Conservation (phyloP, 768 basidiomycete species). For the Tylopilus subfusipes region DNA sequence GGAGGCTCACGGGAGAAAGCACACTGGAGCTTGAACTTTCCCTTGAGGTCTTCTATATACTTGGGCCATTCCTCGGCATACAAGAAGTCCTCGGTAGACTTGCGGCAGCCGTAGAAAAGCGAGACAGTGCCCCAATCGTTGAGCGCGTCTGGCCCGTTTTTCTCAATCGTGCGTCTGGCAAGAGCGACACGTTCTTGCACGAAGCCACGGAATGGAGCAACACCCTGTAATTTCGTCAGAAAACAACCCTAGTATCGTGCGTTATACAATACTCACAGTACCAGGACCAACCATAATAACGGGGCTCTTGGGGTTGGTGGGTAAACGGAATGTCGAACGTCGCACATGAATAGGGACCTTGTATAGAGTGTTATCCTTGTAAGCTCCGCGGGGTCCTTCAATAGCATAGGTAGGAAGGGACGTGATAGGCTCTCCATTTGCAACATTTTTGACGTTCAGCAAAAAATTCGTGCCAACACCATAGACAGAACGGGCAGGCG, state of each 20-base stretch:
- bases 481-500: conserved; percentile 66
- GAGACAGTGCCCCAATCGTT: conserved; percentile 94
- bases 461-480: conserved; percentile 96
- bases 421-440: conserved; percentile 54
- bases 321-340: conserved; percentile 93
- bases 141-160: conserved; percentile 91
- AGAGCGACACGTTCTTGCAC: conserved; percentile 97
- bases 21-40: conserved; percentile 84
- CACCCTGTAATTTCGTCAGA: conserved; percentile 58
- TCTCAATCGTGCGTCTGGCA: conserved; percentile 90
- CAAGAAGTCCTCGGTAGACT: conserved; percentile 83
- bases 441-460: conserved; percentile 82
- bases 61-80: conserved; percentile 95
- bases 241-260: not conserved
- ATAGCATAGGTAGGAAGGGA: conserved; percentile 74
- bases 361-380: conserved; percentile 66
- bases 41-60: conserved; percentile 81
- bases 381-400: conserved; percentile 85
- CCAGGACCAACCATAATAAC: conserved; percentile 99
- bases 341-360: conserved; percentile 93
- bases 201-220: conserved; percentile 99
- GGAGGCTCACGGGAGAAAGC: conserved; percentile 88
- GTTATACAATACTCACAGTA: conserved; percentile 59
- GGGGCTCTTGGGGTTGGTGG: conserved; percentile 97
- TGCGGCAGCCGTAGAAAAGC: conserved; percentile 96